Evolutionary conservation across 805 yeast genomes (phyloP).

Genomic region (Barnettozyma vustinii): DNA sequence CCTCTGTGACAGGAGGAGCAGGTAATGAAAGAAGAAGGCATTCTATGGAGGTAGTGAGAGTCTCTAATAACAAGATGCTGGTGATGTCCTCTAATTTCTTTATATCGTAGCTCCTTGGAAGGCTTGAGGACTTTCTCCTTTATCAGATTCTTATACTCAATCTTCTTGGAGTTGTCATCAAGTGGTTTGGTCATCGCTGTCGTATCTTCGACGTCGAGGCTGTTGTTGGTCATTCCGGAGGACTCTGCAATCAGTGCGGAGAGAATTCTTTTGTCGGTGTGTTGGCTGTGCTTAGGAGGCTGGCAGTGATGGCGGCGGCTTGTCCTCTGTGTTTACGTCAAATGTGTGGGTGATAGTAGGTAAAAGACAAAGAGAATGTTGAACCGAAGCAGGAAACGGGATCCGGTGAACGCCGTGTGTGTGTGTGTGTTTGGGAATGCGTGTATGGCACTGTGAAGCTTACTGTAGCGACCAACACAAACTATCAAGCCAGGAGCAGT

Average conservation of each 20-base stretch:
- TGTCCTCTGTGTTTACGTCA: neutral
- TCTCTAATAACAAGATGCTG: conserved; percentile 26
- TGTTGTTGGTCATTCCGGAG: neutral
- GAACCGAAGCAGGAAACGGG: neutral
- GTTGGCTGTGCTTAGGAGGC: neutral
- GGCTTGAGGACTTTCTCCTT: conserved; percentile 25
- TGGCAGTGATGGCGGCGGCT: neutral
- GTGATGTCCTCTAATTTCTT: conserved; percentile 18
- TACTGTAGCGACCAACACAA: no score
- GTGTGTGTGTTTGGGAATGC: no score
- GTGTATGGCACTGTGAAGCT: no score
- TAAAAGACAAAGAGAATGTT: neutral
- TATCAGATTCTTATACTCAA: conserved; percentile 22
- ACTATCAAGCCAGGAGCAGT: no score
- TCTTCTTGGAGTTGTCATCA: conserved; percentile 18
- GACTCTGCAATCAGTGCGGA: conserved; percentile 1
- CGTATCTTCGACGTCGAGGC: neutral
- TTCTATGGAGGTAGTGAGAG: conserved; percentile 22
- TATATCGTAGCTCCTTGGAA: conserved; percentile 18
- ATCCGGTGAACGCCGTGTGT: neutral
- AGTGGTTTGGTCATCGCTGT: conserved; percentile 1
- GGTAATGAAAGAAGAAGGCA: conserved; percentile 25
- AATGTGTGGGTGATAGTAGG: neutral
- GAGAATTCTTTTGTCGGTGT: neutral
- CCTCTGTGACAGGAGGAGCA: conserved; percentile 26